These are phyloP conservation scores for Globisporangium irregulare DNA, from an alignment of 352 stramenopile genomes.

Conservation along the genomic window DNA sequence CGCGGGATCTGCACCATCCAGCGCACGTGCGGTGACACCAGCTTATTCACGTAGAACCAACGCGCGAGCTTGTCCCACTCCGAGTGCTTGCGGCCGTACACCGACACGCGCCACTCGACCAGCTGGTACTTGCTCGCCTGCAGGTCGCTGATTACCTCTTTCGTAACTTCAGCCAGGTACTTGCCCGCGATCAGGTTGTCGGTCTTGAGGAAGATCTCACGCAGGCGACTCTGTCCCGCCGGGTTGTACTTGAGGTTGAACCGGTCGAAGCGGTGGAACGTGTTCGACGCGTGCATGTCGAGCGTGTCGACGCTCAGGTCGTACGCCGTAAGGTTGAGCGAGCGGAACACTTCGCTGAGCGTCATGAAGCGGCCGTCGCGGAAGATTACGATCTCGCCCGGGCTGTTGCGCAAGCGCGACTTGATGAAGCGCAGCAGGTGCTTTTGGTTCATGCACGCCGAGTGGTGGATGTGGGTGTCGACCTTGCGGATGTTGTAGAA, in stretches of 20 bases:
- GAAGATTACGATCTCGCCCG: constrained; percentile 94
- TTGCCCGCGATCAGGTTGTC: constrained; percentile 96
- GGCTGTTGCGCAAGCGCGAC: constrained; percentile 69
- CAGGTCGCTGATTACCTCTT: constrained; percentile 89
- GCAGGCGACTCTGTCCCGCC: constrained; percentile 90
- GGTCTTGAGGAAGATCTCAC: constrained; percentile 99
- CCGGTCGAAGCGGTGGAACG: constrained; percentile 98
- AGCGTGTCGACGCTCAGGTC: constrained; percentile 99
- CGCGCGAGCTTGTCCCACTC: constrained; percentile 97
- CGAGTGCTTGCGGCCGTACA: constrained; percentile 91
- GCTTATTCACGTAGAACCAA: constrained; percentile 95
- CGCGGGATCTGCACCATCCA: constrained; percentile 98
- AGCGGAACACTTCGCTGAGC: constrained; percentile 93
- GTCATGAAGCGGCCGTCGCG: constrained; percentile 95
- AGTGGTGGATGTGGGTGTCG: constrained; percentile 99
- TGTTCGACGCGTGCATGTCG: constrained; percentile 99
- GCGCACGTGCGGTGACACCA: constrained; percentile 92
- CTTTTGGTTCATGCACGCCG: constrained; percentile 96
- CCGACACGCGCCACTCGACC: constrained; percentile 94
- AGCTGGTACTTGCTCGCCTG: constrained; percentile 93
- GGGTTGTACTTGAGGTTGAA: constrained; percentile 99
- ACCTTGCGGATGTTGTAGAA: constrained; percentile 99
- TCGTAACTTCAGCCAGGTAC: constrained; percentile 95
- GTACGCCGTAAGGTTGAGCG: constrained; percentile 94
- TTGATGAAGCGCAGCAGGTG: constrained; percentile 93